Conservation (phyloP, 139 green algal genomes). For the Microglena sp. region DNA sequence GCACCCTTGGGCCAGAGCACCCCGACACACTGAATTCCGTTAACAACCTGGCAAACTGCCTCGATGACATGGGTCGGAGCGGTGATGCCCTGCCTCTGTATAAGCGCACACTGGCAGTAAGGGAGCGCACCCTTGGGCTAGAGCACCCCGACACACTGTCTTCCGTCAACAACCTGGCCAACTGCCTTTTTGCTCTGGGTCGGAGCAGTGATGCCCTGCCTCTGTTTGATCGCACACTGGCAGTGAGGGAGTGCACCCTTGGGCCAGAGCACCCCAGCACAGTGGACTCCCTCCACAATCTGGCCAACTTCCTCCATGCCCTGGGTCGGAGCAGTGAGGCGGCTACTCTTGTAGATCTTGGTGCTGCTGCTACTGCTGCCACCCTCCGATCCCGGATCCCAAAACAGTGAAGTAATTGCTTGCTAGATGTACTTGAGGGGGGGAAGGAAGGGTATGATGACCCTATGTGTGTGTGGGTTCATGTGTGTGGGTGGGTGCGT, state of each 20-base stretch:
- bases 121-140: slow-evolving; percentile 5
- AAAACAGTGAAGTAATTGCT: too few species aligned
- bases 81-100: slow-evolving; percentile 8
- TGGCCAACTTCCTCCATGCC: too few species aligned
- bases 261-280: slow-evolving; percentile 12
- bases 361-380: too few species aligned
- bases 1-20: slow-evolving; percentile 10
- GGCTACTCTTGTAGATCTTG: too few species aligned
- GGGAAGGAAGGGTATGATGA: too few species aligned
- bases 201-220: slow-evolving; percentile 1
- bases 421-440: too few species aligned
- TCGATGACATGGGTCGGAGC: background rate
- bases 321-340: too few species aligned
- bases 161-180: slow-evolving; percentile 7
- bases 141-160: slow-evolving; percentile 12
- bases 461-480: too few species aligned
- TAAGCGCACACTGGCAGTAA: background rate
- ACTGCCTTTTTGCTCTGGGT: slow-evolving; percentile 1
- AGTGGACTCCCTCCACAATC: background rate
- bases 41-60: slow-evolving; percentile 10
- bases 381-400: too few species aligned
- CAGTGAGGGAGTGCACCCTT: background rate
- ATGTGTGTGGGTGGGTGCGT: too few species aligned
- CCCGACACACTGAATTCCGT: slow-evolving; percentile 4
- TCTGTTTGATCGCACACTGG: background rate